Evolutionary conservation across 2,329 filamentous ascomycete genomes (phyloP), one percentile per base, ranked within the genome.

Genomic region (Elsinoe ampelina): DNA sequence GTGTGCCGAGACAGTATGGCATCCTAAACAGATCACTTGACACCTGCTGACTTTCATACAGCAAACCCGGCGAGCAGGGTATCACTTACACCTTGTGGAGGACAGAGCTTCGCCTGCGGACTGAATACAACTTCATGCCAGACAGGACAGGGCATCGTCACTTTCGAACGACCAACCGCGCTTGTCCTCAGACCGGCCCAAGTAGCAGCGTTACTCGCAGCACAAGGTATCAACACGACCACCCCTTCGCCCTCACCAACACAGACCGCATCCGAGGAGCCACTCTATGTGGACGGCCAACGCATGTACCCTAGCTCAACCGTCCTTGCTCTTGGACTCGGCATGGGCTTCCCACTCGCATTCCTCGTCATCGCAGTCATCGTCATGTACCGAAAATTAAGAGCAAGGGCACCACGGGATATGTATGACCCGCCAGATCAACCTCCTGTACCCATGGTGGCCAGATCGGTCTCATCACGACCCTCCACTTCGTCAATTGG

Each of bases 341-440:
- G 62, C 11, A 59, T 69, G 13, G 66, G 61, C 7, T 58, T 67
- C 2, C 65, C 66, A 2, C 57, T 68, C 4, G 58, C 65, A 10
- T 61, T 67, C 43, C 61, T 61, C 17, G 58, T 65, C n/a, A 58
- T 58, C 39, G 57, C 63, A 22, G 59, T 60, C 6, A 26, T 65
- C 41, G 59, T 63, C 47, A 38, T 65, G 15, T 60, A 62, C n/a
- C 55, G 57, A 34, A 60, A 60, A 10, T 58, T 64, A 55, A 61
- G 59, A 58, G 59, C 58, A 30, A 54, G 35, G 34, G 47, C 54
- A 22, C 65, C 66, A n/a, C 66, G 63, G 41, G 61, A 67, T 11
- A 68, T 67, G 66, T 69, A 69, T 60, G 63, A 62, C 36, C 61
- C 67, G 1, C 67, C 67, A 11, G 66, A 68, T 58, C 60, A 65